Evolutionary conservation across 2,329 filamentous ascomycete species (phyloP).

Genomic region (Onygena corvina): DNA sequence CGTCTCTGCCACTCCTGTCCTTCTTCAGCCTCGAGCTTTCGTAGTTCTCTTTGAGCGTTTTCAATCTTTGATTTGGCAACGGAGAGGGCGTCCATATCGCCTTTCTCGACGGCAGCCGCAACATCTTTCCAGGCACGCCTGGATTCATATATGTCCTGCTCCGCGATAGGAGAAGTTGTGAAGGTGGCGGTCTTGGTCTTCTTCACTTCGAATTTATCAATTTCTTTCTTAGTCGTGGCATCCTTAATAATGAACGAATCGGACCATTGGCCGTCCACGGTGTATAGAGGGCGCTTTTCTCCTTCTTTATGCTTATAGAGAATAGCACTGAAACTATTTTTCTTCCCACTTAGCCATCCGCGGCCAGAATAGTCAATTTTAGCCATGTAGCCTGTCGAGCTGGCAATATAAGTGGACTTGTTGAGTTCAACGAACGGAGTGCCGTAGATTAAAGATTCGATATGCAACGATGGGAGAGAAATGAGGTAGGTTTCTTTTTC

Average conservation of each 20-base stretch:
- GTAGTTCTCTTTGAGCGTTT: slow-evolving; percentile 66
- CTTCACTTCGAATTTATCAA: slow-evolving; percentile 52
- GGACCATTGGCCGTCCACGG: slow-evolving; percentile 82
- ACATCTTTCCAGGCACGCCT: slow-evolving; percentile 81
- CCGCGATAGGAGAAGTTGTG: slow-evolving; percentile 56
- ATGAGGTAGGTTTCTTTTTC: slow-evolving; percentile 66
- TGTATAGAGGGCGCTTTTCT: slow-evolving; percentile 59
- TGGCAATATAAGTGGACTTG: slow-evolving; percentile 70
- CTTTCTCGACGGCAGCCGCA: slow-evolving; percentile 62
- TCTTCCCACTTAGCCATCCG: slow-evolving; percentile 91
- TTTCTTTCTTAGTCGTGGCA: slow-evolving; percentile 40
- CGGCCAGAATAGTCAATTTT: slow-evolving; percentile 90
- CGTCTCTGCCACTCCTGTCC: slow-evolving; percentile 66
- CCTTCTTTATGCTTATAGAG: slow-evolving; percentile 57
- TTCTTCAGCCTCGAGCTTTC: slow-evolving; percentile 63
- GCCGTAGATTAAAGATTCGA: slow-evolving; percentile 70
- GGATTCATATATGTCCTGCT: slow-evolving; percentile 79
- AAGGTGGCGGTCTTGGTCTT: slow-evolving; percentile 53
- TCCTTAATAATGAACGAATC: slow-evolving; percentile 68
- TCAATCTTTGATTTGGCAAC: slow-evolving; percentile 81
- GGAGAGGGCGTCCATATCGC: slow-evolving; percentile 72
- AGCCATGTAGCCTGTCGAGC: slow-evolving; percentile 72
- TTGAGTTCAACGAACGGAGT: slow-evolving; percentile 83
- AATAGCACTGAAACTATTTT: slow-evolving; percentile 72
- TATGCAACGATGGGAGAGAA: slow-evolving; percentile 79